A percentile compares a stretch with the other conserved stretches of the same genome.
Conservation (phyloP, 2,329 filamentous ascomycete species). For the Fusarium pilosicola region DNA sequence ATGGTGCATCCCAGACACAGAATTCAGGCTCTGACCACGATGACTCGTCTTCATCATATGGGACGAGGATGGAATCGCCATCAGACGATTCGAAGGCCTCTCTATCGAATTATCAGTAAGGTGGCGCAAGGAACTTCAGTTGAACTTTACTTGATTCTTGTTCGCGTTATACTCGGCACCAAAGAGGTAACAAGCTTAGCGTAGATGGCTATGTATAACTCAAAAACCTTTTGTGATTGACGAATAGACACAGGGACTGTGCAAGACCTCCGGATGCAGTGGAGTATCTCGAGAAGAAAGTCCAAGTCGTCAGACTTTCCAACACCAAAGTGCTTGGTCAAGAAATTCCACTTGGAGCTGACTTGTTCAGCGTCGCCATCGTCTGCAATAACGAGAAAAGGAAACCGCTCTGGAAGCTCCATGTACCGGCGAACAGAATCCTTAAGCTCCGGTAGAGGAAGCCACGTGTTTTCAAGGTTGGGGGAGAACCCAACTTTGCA, state of each 20-base stretch:
- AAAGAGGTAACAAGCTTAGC: no score
- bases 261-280: neutral
- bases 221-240: conserved; percentile 7
- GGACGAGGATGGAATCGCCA: no score
- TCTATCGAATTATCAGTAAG: no score
- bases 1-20: no score
- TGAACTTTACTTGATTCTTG: neutral
- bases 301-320: conserved; percentile 1
- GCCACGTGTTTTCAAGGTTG: conserved; percentile 9
- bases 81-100: no score
- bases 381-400: neutral
- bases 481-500: conserved; percentile 5
- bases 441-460: conserved; percentile 1
- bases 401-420: conserved; percentile 5
- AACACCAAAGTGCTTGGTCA: conserved; percentile 9
- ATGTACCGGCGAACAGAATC: conserved; percentile 9
- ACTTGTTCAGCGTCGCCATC: neutral
- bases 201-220: conserved; percentile 28
- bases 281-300: conserved; percentile 21
- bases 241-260: neutral
- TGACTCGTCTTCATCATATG: no score
- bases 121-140: no score
- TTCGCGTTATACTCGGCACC: no score
- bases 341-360: conserved; percentile 7
- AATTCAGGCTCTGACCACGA: no score